phyloP scores from a whole-genome alignment of 1,139 yeast species.

The Tardiomyces blankii region DNA sequence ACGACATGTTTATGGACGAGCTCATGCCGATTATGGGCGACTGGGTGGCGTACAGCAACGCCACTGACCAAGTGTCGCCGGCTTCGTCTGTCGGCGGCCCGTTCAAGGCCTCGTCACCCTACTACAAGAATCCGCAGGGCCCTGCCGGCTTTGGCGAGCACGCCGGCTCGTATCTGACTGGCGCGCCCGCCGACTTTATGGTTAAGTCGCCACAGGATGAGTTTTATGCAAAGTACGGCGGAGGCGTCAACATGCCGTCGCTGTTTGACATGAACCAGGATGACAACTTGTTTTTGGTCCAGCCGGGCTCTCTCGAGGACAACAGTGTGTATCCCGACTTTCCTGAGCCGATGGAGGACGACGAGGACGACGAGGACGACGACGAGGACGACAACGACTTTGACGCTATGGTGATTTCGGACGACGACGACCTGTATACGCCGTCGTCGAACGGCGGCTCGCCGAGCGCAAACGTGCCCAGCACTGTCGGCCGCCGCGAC shows the following conservation, averaged over 20 bases:
- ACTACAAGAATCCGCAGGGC: not conserved
- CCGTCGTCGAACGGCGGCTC: not conserved
- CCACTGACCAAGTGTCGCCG: not conserved
- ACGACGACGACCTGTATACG: not conserved
- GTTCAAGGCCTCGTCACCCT: conserved; percentile 2
- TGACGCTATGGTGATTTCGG: conserved; percentile 10
- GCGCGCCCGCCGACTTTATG: conserved; percentile 14
- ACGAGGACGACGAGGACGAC: conserved; percentile 24
- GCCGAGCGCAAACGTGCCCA: not conserved
- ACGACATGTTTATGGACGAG: not conserved
- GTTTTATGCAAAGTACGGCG: conserved; percentile 4
- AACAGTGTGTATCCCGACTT: conserved; percentile 6
- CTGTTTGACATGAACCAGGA: not conserved
- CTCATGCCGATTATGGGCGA: no score
- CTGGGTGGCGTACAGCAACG: no score
- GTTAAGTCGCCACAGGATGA: conserved; percentile 12
- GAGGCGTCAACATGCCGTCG: not conserved
- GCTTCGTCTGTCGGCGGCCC: not conserved
- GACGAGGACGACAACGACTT: conserved; percentile 17
- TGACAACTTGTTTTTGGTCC: conserved; percentile 1
- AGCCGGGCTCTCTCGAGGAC: conserved; percentile 3
- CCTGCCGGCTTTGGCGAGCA: not conserved
- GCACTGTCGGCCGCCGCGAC: not conserved
- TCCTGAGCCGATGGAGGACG: conserved; percentile 18
- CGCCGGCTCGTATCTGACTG: conserved; percentile 7